These are phyloP conservation scores for Excoecaria cochinchinensis DNA, from an alignment of 345 rosid genomes.

Conservation along the genomic window DNA sequence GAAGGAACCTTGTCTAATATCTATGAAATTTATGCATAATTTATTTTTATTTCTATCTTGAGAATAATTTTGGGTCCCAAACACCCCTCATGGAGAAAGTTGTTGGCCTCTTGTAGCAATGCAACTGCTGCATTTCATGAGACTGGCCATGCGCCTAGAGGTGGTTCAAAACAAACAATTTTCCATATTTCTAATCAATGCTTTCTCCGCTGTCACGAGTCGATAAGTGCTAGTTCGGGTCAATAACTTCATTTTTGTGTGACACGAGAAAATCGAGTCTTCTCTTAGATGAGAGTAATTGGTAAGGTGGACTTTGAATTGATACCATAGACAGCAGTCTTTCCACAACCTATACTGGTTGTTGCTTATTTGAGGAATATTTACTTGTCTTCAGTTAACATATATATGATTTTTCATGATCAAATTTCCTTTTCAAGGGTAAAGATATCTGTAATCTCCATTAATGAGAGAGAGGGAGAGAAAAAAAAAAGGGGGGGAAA, in stretches of 20 bases:
- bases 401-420: background rate
- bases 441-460: background rate
- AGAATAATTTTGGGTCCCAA: background rate
- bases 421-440: background rate
- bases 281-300: background rate
- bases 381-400: too few species aligned
- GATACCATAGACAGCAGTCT: background rate
- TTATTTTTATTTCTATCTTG: background rate
- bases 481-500: too few species aligned
- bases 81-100: background rate
- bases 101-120: background rate
- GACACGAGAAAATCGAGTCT: background rate
- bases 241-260: background rate
- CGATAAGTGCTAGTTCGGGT: background rate
- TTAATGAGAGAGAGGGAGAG: background rate
- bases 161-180: background rate
- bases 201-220: background rate
- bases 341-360: background rate
- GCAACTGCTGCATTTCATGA: background rate
- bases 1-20: constrained; percentile 48
- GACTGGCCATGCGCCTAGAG: background rate
- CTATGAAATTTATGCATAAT: background rate
- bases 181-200: background rate
- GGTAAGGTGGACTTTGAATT: background rate
- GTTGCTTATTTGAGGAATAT: background rate